phyloP scores from a whole-genome alignment of 2,329 filamentous ascomycete genomes.

The Paramyrothecium roridum region DNA sequence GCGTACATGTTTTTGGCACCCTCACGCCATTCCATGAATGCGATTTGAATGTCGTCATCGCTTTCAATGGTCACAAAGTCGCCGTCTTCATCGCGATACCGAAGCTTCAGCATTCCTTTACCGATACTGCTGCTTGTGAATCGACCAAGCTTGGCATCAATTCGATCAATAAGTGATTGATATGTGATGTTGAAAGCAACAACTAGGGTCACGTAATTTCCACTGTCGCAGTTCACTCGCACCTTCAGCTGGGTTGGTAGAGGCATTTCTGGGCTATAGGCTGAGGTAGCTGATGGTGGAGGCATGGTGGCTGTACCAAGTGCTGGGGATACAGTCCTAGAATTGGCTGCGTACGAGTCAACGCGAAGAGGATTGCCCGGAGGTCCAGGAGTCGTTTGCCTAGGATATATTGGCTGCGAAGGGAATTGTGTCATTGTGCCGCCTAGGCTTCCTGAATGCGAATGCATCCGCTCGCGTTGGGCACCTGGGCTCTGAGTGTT shows the following conservation, averaged over 20 bases:
- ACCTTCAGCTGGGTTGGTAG: slow-evolving; percentile 82
- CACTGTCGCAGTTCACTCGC: slow-evolving; percentile 82
- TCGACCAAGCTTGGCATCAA: slow-evolving; percentile 88
- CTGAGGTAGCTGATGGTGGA: slow-evolving; percentile 20
- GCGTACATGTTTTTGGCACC: slow-evolving; percentile 53
- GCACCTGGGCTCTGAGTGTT: slow-evolving; percentile 69
- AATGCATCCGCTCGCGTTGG: slow-evolving; percentile 58
- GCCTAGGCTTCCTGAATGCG: slow-evolving; percentile 44
- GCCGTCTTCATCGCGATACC: slow-evolving; percentile 88
- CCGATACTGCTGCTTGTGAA: slow-evolving; percentile 83
- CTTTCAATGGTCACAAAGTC: slow-evolving; percentile 92
- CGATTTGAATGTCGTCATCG: slow-evolving; percentile 94
- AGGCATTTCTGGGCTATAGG: slow-evolving; percentile 47
- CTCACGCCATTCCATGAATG: slow-evolving; percentile 92
- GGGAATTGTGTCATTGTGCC: slow-evolving; percentile 56
- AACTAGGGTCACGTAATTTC: slow-evolving; percentile 91
- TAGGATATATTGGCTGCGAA: slow-evolving; percentile 48
- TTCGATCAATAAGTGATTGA: slow-evolving; percentile 88
- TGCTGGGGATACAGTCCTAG: slow-evolving; percentile 44
- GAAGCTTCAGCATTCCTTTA: slow-evolving; percentile 77
- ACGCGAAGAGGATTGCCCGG: slow-evolving; percentile 32
- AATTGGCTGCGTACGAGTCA: slow-evolving; percentile 33
- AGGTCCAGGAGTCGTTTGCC: slow-evolving; percentile 41
- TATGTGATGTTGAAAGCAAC: slow-evolving; percentile 95
- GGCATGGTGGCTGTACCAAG: slow-evolving; percentile 30